Evolutionary conservation across 495 filamentous ascomycete genomes (phyloP).

Genomic region (Glonium stellatum): DNA sequence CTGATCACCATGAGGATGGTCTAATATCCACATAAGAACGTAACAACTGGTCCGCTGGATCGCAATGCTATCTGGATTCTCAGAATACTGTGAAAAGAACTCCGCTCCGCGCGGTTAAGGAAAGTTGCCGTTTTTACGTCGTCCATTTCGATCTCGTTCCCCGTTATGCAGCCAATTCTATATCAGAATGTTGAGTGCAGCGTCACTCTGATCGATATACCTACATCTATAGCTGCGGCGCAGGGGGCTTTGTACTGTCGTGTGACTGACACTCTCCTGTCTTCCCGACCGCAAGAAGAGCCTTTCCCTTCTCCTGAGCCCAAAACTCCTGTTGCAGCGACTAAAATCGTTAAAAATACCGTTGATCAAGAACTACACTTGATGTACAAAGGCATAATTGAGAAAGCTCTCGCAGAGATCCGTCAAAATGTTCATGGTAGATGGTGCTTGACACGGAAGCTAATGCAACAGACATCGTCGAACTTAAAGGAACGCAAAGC

Average conservation of each 20-base stretch:
- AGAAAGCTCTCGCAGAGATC: constrained; percentile 33
- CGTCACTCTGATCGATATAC: constrained; percentile 56
- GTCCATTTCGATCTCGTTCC: neutral
- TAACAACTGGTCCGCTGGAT: too few species aligned
- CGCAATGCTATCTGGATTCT: too few species aligned
- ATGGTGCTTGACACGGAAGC: constrained; percentile 42
- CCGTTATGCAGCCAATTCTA: constrained; percentile 28
- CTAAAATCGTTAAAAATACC: constrained; percentile 8
- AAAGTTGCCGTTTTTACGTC: too few species aligned
- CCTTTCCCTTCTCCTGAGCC: constrained; percentile 32
- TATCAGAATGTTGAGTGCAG: constrained; percentile 43
- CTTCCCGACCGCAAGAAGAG: constrained; percentile 21
- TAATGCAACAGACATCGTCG: constrained; percentile 6
- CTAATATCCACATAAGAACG: too few species aligned
- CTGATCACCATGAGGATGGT: too few species aligned
- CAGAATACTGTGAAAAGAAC: too few species aligned
- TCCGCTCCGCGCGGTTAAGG: too few species aligned
- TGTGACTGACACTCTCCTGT: constrained; percentile 23
- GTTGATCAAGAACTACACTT: constrained; percentile 24
- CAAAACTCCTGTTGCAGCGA: constrained; percentile 30
- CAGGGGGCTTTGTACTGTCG: constrained; percentile 20
- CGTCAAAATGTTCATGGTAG: constrained; percentile 8
- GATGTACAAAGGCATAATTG: constrained; percentile 20
- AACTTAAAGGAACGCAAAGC: constrained; percentile 20
- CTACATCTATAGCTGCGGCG: constrained; percentile 48